These are phyloP conservation scores for Lipomyces yamadae DNA, from an alignment of 805 yeast species.

Conservation along the genomic window DNA sequence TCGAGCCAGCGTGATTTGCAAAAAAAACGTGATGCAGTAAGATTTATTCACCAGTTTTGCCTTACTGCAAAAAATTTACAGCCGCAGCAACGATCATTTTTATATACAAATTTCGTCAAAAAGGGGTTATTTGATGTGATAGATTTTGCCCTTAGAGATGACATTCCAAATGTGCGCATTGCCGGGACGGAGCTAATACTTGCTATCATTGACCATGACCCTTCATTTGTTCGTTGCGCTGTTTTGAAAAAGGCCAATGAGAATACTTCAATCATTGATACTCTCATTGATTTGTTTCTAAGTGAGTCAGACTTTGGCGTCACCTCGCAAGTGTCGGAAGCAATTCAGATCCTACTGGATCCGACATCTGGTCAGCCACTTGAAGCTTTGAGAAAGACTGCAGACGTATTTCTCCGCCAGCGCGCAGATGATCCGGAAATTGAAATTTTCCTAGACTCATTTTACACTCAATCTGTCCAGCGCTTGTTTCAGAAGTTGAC, in stretches of 20 bases:
- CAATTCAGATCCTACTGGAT: conserved; percentile 73
- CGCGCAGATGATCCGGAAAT: conserved; percentile 29
- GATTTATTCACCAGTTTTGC: conserved; percentile 78
- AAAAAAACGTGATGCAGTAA: conserved; percentile 69
- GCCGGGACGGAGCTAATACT: conserved; percentile 81
- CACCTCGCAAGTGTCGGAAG: conserved; percentile 82
- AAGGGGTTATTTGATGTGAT: conserved; percentile 74
- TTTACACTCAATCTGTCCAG: conserved; percentile 68
- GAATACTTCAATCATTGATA: conserved; percentile 41
- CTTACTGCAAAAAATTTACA: conserved; percentile 72
- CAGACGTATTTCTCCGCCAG: conserved; percentile 31
- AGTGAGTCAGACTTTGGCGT: conserved; percentile 71
- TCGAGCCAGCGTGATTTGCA: conserved; percentile 31
- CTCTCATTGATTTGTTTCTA: conserved; percentile 61
- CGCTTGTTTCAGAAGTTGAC: conserved; percentile 57
- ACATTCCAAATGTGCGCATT: conserved; percentile 55
- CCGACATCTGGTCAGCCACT: conserved; percentile 47
- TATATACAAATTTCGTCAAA: conserved; percentile 66
- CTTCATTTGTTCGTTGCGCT: conserved; percentile 41
- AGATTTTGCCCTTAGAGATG: conserved; percentile 68
- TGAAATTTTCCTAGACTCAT: conserved; percentile 56
- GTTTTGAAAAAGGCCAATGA: conserved; percentile 16
- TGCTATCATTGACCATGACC: conserved; percentile 82
- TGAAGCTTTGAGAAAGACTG: conserved; percentile 17
- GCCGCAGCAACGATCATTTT: conserved; percentile 62